Evolutionary conservation across 805 yeast genomes (phyloP), one percentile per base, ranked within the genome.

Genomic region (Pichia nanzhaoensis): DNA sequence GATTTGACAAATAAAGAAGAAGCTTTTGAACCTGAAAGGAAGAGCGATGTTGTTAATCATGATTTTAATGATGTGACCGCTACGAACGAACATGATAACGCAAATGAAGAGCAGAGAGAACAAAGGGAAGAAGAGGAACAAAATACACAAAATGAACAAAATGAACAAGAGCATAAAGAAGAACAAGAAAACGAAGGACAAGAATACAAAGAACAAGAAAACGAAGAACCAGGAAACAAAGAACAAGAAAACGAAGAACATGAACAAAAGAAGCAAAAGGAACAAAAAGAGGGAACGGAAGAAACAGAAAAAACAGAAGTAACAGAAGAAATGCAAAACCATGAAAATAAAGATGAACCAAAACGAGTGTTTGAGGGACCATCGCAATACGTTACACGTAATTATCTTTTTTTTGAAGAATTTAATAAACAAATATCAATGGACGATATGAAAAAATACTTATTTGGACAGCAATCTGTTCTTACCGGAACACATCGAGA

Each of bases 391-490:
- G 78, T 82, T 2, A 70, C 78, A 1, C 69, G 75, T 31, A 78
- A 81, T 52, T 67, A 67, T 34, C 60, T 87, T 0, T 69, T 76
- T 1, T 65, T 84, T 37, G 70, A 78, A 48, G 75, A 74, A 32
- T 77, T 78, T 51, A 24, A 44, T 2, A 64, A 60, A 20, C 64
- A 64, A 2, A 46, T 55, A n/a, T 47, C 59, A 3, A 37, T 33
- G 5, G 56, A 62, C 8, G 61, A 63, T 12, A 56, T 75, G 20
- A 65, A 66, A 30, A 50, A 55, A 2, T 58, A 64, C n/a, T 57
- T 85, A n/a, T 72, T 87, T 51, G 95, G 95, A 1, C 60, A 66
- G 9, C 81, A 81, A 47, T 66, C 86, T 9, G 45, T 68, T 2
- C 62, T 71, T 7, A 74, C 81, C 0, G 75, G 78, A 0, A 66